A percentile compares a stretch with the other conserved stretches of the same genome.
Conservation (phyloP, 306 rosid genomes). For the Canavalia ensiformis region DNA sequence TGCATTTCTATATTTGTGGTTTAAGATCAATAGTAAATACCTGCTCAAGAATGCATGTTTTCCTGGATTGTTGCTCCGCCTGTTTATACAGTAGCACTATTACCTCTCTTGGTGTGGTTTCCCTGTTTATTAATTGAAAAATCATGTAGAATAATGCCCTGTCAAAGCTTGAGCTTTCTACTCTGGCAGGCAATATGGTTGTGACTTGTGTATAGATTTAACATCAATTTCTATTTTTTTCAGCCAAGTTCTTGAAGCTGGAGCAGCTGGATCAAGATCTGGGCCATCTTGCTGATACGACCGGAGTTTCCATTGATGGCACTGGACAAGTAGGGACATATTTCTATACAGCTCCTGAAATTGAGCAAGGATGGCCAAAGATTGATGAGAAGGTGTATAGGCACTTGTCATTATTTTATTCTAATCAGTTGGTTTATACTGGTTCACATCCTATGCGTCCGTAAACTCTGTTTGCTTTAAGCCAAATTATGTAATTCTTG, state of each 20-base stretch:
- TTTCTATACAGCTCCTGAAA: slow-evolving; percentile 98
- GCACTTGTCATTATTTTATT: slow-evolving; percentile 18
- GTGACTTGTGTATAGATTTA: slow-evolving; percentile 6
- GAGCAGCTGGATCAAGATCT: slow-evolving; percentile 95
- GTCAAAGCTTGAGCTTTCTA: slow-evolving; percentile 32
- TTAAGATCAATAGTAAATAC: slow-evolving; percentile 29
- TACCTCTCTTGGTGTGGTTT: slow-evolving; percentile 38
- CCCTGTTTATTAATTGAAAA: slow-evolving; percentile 29
- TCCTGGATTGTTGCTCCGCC: slow-evolving; percentile 19
- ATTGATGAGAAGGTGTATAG: slow-evolving; percentile 88
- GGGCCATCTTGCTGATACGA: slow-evolving; percentile 68
- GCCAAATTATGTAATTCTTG: slow-evolving; percentile 46
- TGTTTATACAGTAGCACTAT: slow-evolving; percentile 20
- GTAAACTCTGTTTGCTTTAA: slow-evolving; percentile 40
- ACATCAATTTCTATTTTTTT: slow-evolving; percentile 34
- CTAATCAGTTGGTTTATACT: slow-evolving; percentile 13
- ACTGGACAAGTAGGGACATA: slow-evolving; percentile 98
- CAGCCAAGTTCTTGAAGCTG: slow-evolving; percentile 97
- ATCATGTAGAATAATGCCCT: slow-evolving; percentile 10
- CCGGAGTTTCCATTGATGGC: slow-evolving; percentile 87
- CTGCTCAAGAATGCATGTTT: slow-evolving; percentile 10
- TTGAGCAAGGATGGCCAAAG: slow-evolving; percentile 99
- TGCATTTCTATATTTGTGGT: slow-evolving; percentile 25
- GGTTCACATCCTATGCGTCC: slow-evolving; percentile 27
- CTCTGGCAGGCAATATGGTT: slow-evolving; percentile 26